phyloP scores from a whole-genome alignment of 192 early-diverging fungal species.

The Thamnidium elegans region DNA sequence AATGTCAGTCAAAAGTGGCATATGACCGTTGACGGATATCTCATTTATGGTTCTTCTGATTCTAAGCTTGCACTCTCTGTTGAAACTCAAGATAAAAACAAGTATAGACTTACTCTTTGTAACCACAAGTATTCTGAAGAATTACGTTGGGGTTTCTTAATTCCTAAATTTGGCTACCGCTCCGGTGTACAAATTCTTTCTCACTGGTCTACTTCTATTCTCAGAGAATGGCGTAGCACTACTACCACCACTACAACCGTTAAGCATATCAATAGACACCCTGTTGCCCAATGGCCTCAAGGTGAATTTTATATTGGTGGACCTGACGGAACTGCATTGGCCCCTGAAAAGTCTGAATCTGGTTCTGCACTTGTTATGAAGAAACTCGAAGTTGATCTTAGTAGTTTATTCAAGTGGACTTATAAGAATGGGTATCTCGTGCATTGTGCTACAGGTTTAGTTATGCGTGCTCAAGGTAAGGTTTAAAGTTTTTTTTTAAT shows the following conservation, averaged over 20 bases:
- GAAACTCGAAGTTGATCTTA: constrained; percentile 8
- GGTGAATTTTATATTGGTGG: constrained; percentile 25
- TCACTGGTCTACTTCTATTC: constrained; percentile 17
- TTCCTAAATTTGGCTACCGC: constrained; percentile 20
- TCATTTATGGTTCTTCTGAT: constrained; percentile 20
- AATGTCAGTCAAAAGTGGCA: constrained; percentile 20
- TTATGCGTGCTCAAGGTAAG: constrained; percentile 24
- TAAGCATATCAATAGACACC: neutral
- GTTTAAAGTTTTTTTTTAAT: neutral
- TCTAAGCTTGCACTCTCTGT: constrained; percentile 8
- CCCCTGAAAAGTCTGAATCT: constrained; percentile 20
- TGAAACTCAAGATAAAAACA: neutral
- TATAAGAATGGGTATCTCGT: constrained; percentile 25
- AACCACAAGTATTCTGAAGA: constrained; percentile 7
- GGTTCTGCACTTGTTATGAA: constrained; percentile 8
- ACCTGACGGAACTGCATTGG: constrained; percentile 6
- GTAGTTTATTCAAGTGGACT: constrained; percentile 20
- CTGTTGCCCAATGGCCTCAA: constrained; percentile 26
- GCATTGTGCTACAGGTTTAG: constrained; percentile 27
- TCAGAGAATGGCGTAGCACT: constrained; percentile 25
- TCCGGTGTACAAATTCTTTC: constrained; percentile 18
- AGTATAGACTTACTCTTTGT: constrained; percentile 7
- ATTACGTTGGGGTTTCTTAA: constrained; percentile 32
- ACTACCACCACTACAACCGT: neutral
- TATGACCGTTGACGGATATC: constrained; percentile 30